phyloP scores from a whole-genome alignment of 129 eudicot species.

The Helichrysum umbraculigerum region DNA sequence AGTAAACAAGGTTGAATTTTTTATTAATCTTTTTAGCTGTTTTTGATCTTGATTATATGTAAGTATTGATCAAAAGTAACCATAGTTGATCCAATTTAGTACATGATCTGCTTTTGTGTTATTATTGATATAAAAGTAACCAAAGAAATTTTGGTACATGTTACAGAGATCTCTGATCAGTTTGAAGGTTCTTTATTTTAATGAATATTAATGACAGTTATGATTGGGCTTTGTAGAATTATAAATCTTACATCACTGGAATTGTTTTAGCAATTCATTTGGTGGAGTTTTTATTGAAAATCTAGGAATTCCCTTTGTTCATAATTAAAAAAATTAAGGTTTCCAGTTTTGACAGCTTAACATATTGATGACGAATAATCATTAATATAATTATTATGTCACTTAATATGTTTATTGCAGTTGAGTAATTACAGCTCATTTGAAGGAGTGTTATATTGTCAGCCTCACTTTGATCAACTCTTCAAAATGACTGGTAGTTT shows the following conservation, averaged over 20 bases:
- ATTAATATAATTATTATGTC: not conserved
- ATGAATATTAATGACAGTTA: not conserved
- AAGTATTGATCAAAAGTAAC: slow-evolving; percentile 5
- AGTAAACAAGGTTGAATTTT: not conserved
- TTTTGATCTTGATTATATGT: slow-evolving; percentile 26
- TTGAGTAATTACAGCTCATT: slow-evolving; percentile 65
- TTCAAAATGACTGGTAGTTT: slow-evolving; percentile 81
- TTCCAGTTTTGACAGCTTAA: not conserved
- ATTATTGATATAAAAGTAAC: slow-evolving; percentile 8
- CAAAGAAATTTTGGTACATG: not conserved
- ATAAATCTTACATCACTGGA: not conserved
- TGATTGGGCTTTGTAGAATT: not conserved
- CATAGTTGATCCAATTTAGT: slow-evolving; percentile 4
- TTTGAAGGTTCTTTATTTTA: not conserved
- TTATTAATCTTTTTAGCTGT: not conserved
- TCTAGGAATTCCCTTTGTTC: not conserved
- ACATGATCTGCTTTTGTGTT: slow-evolving; percentile 11
- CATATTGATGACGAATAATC: not conserved
- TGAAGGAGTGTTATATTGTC: slow-evolving; percentile 79
- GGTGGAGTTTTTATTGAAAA: slow-evolving; percentile 6
- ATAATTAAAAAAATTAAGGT: not conserved
- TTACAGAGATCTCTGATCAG: slow-evolving; percentile 2
- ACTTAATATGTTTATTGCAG: slow-evolving; percentile 43
- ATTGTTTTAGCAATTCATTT: not conserved
- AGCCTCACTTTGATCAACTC: slow-evolving; percentile 77